Percentiles rank a stretch among this genome's conserved stretches.
phyloP scores from a whole-genome alignment of 2,329 filamentous ascomycete genomes.

The Metarhizium robertsii region DNA sequence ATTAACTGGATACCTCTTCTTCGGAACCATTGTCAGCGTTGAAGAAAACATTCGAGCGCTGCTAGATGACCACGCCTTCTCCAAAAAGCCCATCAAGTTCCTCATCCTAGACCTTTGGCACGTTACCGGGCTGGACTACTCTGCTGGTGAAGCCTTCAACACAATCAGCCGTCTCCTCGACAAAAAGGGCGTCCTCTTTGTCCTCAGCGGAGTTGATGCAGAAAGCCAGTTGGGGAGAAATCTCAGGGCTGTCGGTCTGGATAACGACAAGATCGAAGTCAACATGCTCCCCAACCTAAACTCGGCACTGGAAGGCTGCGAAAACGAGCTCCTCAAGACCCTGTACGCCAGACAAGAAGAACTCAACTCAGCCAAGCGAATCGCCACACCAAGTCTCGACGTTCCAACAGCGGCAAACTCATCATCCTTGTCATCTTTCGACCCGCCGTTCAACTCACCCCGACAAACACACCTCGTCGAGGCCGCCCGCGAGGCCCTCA shows the following conservation, averaged over 20 bases:
- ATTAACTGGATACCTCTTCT: conserved; percentile 91
- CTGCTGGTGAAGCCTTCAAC: conserved; percentile 88
- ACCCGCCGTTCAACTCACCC: conserved; percentile 61
- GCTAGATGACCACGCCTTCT: conserved; percentile 75
- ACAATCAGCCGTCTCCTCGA: conserved; percentile 79
- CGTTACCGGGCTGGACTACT: conserved; percentile 91
- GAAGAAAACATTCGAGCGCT: conserved; percentile 78
- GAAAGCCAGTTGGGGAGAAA: conserved; percentile 67
- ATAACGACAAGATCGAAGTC: conserved; percentile 62
- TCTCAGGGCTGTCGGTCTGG: conserved; percentile 76
- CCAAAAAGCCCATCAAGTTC: conserved; percentile 72
- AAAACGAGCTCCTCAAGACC: conserved; percentile 83
- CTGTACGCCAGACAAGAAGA: conserved; percentile 64
- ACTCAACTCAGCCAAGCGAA: conserved; percentile 34
- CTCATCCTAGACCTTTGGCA: conserved; percentile 81
- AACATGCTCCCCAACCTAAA: conserved; percentile 84
- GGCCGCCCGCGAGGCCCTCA: conserved; percentile 68
- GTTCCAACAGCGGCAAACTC: conserved; percentile 31
- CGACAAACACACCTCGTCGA: conserved; percentile 67
- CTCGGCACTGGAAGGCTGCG: conserved; percentile 84
- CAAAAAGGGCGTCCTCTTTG: conserved; percentile 67
- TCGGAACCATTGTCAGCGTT: conserved; percentile 92
- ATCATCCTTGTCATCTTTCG: conserved; percentile 24
- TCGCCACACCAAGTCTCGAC: conserved; percentile 35
- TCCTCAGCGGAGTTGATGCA: conserved; percentile 74